Percentiles rank a stretch among this genome's conserved stretches.
phyloP scores from a whole-genome alignment of 306 rosid genomes.

The Begonia masoniana region DNA sequence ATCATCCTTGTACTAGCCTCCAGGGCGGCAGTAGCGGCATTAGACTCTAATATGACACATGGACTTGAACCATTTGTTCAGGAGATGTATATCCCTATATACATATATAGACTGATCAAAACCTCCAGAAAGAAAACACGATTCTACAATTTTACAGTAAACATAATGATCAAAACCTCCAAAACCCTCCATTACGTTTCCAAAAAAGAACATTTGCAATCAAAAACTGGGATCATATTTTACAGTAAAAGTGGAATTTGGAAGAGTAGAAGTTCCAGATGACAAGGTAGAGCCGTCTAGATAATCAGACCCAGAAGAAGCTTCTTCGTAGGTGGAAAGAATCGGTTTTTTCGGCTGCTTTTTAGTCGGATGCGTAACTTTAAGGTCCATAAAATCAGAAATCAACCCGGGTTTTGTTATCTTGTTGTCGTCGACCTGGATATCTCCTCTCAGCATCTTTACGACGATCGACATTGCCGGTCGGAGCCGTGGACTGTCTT shows the following conservation, averaged over 20 bases:
- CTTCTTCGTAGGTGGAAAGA: slow-evolving; percentile 13
- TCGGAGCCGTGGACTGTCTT: slow-evolving; percentile 64
- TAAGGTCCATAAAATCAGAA: slow-evolving; percentile 79
- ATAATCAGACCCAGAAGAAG: slow-evolving; percentile 31
- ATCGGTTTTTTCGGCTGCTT: slow-evolving; percentile 8
- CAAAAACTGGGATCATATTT: slow-evolving; percentile 9
- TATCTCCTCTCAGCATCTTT: slow-evolving; percentile 68
- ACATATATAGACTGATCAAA: too few relatives aligned
- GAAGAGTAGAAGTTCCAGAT: slow-evolving; percentile 25
- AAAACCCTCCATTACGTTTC: too few relatives aligned
- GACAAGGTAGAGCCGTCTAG: slow-evolving; percentile 28
- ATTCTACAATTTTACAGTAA: too few relatives aligned
- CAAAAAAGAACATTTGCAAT: too few relatives aligned
- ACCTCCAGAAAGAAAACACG: too few relatives aligned
- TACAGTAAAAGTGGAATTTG: slow-evolving; percentile 27
- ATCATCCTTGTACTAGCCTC: too few relatives aligned
- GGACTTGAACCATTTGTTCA: too few relatives aligned
- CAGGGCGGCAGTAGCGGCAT: too few relatives aligned
- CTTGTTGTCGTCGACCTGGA: slow-evolving; percentile 19
- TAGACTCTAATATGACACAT: too few relatives aligned
- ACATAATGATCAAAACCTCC: too few relatives aligned
- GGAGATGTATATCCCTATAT: too few relatives aligned
- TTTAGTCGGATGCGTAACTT: slow-evolving; percentile 25
- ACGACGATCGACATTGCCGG: slow-evolving; percentile 91
- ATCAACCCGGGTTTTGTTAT: slow-evolving; percentile 81